Base-by-base conservation (phyloP, 1,284 basidiomycete species). In the Mixia osmundae region DNA sequence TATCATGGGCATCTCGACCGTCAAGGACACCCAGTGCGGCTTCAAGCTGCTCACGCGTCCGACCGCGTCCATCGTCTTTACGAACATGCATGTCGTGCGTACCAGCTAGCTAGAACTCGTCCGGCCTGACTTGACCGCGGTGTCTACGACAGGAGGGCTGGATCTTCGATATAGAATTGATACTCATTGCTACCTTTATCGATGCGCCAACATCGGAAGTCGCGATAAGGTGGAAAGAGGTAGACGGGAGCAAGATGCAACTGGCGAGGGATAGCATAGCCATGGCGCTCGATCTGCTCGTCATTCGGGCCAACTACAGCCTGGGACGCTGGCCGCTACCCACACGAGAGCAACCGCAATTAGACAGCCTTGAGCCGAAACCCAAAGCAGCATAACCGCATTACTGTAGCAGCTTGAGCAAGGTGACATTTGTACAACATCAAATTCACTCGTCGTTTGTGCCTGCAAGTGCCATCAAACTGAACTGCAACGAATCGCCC, bases 131-230 rank as follows among this genome's bases (percentile, higher is more conserved):
- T n/a, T n/a, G n/a, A n/a, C n/a, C n/a, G n/a, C n/a, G n/a, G 7
- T 29, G 7, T 6, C 18, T 14, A 15, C 7, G n/a, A 14, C 27
- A 29, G 27, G 39, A 44, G 33, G 36, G 45, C 0, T 91, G 83
- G 83, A 85, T 89, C 51, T 91, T 91, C 50, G 83, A 91, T 54
- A 85, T 89, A 37, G 85, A 91, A 54, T 65, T 91, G 2, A 62
- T 91, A n/a, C 62, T 89, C n/a, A 65, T 87, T 14, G 79, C 83
- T 21, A 30, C 54, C 6, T 72, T 78, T 50, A 59, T 28, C 47
- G 31, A 54, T 39, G 70, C 80, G 49, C 75, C 79, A 3, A 72
- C 85, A 3, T 66, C 59, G 3, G 85, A 94, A 54, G 77, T 89
- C 3, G 68, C 79, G 0, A 74, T 91, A 15, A 68, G 74, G 46